Evolutionary conservation across 345 rosid genomes (phyloP).

Genomic region (Pistacia integerrima): DNA sequence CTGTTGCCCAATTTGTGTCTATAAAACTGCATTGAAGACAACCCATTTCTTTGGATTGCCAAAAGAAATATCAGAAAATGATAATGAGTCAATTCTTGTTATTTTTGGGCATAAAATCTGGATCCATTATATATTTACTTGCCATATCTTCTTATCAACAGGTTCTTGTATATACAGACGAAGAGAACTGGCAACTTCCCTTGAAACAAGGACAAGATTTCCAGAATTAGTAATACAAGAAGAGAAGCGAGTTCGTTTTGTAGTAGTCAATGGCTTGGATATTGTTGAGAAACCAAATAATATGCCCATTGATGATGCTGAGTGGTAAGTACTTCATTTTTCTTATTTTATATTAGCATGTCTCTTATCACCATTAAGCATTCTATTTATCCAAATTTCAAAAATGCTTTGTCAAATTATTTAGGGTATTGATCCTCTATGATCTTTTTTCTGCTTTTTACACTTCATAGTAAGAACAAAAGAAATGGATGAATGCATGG

Average conservation of each 20-base stretch:
- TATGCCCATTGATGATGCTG: constrained; percentile 71
- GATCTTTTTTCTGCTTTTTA: constrained; percentile 1
- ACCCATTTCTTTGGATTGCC: not conserved
- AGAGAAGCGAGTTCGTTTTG: constrained; percentile 93
- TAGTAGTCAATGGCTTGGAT: constrained; percentile 92
- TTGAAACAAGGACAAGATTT: constrained; percentile 86
- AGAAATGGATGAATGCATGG: not conserved
- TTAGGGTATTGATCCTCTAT: not conserved
- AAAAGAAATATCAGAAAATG: not conserved
- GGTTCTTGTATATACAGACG: constrained; percentile 75
- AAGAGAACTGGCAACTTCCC: constrained; percentile 94
- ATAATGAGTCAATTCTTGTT: not conserved
- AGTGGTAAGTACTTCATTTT: constrained; percentile 55
- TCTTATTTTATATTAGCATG: not conserved
- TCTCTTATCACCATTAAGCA: not conserved
- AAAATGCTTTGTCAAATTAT: not conserved
- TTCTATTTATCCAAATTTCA: not conserved
- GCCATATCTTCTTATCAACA: constrained; percentile 25
- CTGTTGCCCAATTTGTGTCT: not conserved
- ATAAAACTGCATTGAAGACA: not conserved
- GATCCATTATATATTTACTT: not conserved
- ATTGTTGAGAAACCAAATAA: constrained; percentile 77
- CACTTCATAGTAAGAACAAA: not conserved
- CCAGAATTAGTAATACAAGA: constrained; percentile 97
- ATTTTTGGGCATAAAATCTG: not conserved